These are phyloP conservation scores for Pinus taeda DNA, from an alignment of 75 land plant genomes.

Conservation along the genomic window DNA sequence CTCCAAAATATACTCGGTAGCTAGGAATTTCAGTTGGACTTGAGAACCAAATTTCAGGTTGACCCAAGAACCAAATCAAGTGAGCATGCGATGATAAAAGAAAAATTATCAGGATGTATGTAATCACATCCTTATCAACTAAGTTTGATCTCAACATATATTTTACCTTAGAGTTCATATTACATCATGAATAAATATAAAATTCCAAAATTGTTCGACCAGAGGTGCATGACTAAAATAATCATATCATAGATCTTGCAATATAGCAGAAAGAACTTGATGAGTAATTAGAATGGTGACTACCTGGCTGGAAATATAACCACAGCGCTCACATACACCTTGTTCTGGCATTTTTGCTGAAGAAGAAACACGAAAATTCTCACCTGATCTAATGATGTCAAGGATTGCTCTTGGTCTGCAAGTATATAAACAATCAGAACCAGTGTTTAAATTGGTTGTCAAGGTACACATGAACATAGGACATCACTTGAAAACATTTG, in stretches of 20 bases:
- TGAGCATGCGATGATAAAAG: too few species aligned
- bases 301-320: slow-evolving; percentile 99
- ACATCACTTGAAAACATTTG: neutral
- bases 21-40: too few species aligned
- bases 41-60: too few species aligned
- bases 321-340: slow-evolving; percentile 88
- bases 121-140: too few species aligned
- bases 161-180: neutral
- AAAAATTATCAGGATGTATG: too few species aligned
- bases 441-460: neutral
- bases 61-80: too few species aligned
- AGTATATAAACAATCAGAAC: neutral
- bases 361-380: slow-evolving; percentile 78
- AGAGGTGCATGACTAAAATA: neutral
- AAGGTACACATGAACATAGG: neutral
- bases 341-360: slow-evolving; percentile 95
- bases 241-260: neutral
- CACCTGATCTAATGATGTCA: slow-evolving; percentile 94
- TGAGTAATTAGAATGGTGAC: neutral
- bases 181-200: neutral
- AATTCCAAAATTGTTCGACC: neutral
- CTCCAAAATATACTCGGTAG: too few species aligned
- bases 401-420: slow-evolving; percentile 93
- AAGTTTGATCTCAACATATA: too few species aligned
- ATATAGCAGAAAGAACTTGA: neutral